A percentile compares a stretch with the other conserved stretches of the same genome.
These are phyloP conservation scores for Pythium coloratum DNA, from an alignment of 352 stramenopile species.

Conservation along the genomic window DNA sequence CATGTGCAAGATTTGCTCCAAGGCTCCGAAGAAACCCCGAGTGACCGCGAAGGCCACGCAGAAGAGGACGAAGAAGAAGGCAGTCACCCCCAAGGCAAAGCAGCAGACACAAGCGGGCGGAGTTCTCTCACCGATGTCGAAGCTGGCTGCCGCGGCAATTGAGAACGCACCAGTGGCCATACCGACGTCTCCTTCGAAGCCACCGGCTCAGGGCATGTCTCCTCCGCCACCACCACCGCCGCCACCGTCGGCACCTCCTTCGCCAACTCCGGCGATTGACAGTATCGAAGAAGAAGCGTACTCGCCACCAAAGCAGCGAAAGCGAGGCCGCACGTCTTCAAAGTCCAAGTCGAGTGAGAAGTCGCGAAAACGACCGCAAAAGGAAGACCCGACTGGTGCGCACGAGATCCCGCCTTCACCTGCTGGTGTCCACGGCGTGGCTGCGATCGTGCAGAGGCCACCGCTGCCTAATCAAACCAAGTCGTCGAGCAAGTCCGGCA, in stretches of 20 bases:
- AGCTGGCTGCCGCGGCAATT: slow-evolving; percentile 1
- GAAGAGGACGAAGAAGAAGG: slow-evolving; percentile 16
- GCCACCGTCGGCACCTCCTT: slow-evolving; percentile 19
- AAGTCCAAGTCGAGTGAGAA: slow-evolving; percentile 14
- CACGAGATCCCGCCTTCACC: slow-evolving; percentile 2
- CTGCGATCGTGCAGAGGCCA: slow-evolving; percentile 39
- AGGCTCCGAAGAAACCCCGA: slow-evolving; percentile 16
- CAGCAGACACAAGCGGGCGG: slow-evolving; percentile 13
- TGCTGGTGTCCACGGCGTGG: slow-evolving; percentile 8
- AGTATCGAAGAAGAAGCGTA: slow-evolving; percentile 2
- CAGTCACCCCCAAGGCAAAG: slow-evolving; percentile 14
- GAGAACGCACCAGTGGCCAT: slow-evolving; percentile 19
- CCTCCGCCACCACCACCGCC: slow-evolving; percentile 20
- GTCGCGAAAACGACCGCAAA: slow-evolving; percentile 21
- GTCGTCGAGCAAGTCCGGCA: slow-evolving; percentile 32
- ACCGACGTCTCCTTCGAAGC: slow-evolving; percentile 9
- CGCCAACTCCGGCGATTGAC: slow-evolving; percentile 8
- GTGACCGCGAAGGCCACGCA: not conserved
- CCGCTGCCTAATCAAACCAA: slow-evolving; percentile 42
- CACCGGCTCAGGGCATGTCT: slow-evolving; percentile 1
- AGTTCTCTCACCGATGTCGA: not conserved
- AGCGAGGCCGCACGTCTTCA: slow-evolving; percentile 13
- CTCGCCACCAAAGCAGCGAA: slow-evolving; percentile 7
- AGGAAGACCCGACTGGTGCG: slow-evolving; percentile 9
- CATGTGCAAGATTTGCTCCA: slow-evolving; percentile 47